phyloP scores from a whole-genome alignment of 768 basidiomycete species.

The Chiua virens region DNA sequence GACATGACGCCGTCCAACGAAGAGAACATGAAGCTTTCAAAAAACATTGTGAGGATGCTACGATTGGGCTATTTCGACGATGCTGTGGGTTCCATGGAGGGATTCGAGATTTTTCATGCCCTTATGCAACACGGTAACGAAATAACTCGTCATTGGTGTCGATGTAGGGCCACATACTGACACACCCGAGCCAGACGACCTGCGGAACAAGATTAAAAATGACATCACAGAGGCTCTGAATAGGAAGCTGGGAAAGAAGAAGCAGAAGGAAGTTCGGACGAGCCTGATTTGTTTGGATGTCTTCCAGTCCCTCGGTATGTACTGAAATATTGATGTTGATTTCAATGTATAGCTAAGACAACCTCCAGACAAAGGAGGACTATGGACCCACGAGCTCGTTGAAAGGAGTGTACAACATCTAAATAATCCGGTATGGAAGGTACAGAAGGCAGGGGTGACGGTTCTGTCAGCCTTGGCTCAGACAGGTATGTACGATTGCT shows the following conservation, averaged over 20 bases:
- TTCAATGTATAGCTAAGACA: not conserved
- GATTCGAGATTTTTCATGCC: slow-evolving; percentile 26
- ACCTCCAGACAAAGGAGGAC: too few relatives aligned
- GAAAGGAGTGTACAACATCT: not conserved
- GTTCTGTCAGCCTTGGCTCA: slow-evolving; percentile 5
- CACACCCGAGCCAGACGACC: not conserved
- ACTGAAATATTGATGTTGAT: not conserved
- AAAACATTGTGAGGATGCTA: slow-evolving; percentile 22
- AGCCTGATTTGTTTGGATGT: slow-evolving; percentile 22
- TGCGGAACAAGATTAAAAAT: slow-evolving; percentile 9
- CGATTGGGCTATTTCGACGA: slow-evolving; percentile 23
- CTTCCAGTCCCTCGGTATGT: slow-evolving; percentile 15
- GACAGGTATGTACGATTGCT: not conserved
- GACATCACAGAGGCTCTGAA: slow-evolving; percentile 14
- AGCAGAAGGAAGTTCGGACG: slow-evolving; percentile 16
- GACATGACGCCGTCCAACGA: slow-evolving; percentile 11
- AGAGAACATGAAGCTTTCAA: slow-evolving; percentile 2
- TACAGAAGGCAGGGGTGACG: slow-evolving; percentile 3
- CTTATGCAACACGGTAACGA: slow-evolving; percentile 18
- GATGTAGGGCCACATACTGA: not conserved
- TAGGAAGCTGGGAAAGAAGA: slow-evolving; percentile 9
- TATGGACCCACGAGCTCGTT: not conserved
- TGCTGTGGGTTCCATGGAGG: slow-evolving; percentile 19
- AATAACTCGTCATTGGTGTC: not conserved
- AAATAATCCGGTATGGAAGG: not conserved